phyloP scores from a whole-genome alignment of 208 protist genomes.

The Trypanosoma lewisi region DNA sequence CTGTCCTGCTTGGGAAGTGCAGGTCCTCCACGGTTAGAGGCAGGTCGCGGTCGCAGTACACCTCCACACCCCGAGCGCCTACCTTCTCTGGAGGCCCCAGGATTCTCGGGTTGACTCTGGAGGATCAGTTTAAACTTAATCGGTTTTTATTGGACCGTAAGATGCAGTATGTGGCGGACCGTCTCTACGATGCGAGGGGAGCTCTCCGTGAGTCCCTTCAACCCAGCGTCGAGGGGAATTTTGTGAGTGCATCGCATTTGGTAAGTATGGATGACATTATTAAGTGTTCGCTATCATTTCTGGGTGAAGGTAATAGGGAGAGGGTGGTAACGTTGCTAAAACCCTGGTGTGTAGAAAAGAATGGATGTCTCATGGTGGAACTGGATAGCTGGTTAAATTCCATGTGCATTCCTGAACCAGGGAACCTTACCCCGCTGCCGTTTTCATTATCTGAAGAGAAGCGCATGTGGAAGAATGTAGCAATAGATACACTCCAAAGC shows the following conservation, averaged over 20 bases:
- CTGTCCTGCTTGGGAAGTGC: too few relatives aligned
- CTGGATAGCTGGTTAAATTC: constrained; percentile 20
- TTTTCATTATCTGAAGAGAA: constrained; percentile 25
- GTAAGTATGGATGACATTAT: constrained; percentile 9
- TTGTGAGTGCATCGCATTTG: background rate
- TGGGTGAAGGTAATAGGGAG: constrained; percentile 5
- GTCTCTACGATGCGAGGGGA: constrained; percentile 35
- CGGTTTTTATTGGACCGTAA: constrained; percentile 4
- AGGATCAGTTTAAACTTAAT: constrained; percentile 10
- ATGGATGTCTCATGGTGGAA: constrained; percentile 16
- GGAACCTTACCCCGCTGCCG: background rate
- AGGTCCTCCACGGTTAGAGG: too few relatives aligned
- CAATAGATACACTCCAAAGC: constrained; percentile 18
- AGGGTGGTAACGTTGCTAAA: constrained; percentile 4
- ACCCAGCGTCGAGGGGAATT: background rate
- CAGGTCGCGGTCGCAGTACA: too few relatives aligned
- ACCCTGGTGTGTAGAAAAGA: background rate
- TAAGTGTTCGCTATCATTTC: background rate
- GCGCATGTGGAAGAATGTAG: constrained; percentile 19
- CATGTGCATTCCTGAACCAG: constrained; percentile 4
- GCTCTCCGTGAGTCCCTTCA: constrained; percentile 20
- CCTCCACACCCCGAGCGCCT: too few relatives aligned
- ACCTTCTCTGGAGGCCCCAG: too few relatives aligned
- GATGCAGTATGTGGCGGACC: constrained; percentile 34
- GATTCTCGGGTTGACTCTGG: background rate